Evolutionary conservation across 2,329 filamentous ascomycete species (phyloP).

Genomic region (Tolypocladium paradoxum): DNA sequence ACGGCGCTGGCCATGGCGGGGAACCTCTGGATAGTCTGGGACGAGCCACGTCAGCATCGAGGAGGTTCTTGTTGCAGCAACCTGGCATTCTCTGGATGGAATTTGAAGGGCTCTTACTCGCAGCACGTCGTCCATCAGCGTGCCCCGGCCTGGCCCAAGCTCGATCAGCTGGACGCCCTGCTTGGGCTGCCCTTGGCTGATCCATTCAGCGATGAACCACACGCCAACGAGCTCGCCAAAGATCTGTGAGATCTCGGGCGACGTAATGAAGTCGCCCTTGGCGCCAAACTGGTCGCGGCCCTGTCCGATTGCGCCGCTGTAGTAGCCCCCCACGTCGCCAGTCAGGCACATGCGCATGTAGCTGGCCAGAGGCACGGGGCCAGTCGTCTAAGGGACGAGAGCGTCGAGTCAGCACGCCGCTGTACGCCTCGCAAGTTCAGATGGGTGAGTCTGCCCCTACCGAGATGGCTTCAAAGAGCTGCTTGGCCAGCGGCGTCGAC

Average conservation of each 20-base stretch:
- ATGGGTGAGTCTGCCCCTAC: slow-evolving; percentile 34
- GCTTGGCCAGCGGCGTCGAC: slow-evolving; percentile 87
- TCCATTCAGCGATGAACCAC: slow-evolving; percentile 96
- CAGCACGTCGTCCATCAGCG: slow-evolving; percentile 93
- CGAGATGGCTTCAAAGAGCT: slow-evolving; percentile 75
- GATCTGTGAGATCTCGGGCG: slow-evolving; percentile 92
- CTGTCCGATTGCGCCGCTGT: slow-evolving; percentile 61
- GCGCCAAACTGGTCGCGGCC: slow-evolving; percentile 81
- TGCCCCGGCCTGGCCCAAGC: slow-evolving; percentile 86
- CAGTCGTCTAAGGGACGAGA: slow-evolving; percentile 47
- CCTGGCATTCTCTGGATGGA: neutral
- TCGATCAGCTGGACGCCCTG: slow-evolving; percentile 82
- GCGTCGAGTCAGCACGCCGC: neutral
- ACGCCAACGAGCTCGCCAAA: slow-evolving; percentile 92
- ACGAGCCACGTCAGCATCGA: slow-evolving; percentile 4
- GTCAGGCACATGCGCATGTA: slow-evolving; percentile 99
- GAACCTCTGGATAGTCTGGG: slow-evolving; percentile 73
- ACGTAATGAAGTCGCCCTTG: slow-evolving; percentile 92
- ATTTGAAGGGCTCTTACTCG: slow-evolving; percentile 45
- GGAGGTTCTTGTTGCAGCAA: no score
- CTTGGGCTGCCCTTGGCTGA: slow-evolving; percentile 68
- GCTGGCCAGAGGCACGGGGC: slow-evolving; percentile 80
- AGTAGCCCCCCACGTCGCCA: slow-evolving; percentile 83
- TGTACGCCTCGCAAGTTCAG: neutral
- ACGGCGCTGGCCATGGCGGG: slow-evolving; percentile 65